These are phyloP conservation scores for Amphibolis antarctica DNA, from an alignment of 106 monocot species.

Conservation along the genomic window DNA sequence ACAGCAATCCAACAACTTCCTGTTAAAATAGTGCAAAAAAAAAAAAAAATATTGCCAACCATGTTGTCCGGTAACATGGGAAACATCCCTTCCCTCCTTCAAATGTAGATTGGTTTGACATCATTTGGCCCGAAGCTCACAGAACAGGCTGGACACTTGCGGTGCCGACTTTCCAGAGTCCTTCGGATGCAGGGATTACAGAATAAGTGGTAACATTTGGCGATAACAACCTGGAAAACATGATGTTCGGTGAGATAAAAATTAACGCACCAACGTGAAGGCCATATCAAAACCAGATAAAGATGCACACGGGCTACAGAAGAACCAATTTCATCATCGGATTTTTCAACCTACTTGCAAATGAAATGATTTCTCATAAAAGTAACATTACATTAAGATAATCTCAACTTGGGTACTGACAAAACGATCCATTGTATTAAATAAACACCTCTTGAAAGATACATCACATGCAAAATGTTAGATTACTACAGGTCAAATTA, in stretches of 20 bases:
- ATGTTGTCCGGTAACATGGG: not conserved
- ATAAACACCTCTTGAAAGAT: no score
- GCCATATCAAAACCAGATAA: not conserved
- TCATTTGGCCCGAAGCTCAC: constrained; percentile 70
- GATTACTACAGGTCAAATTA: no score
- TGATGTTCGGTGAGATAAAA: not conserved
- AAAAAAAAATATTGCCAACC: not conserved
- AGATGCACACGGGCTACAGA: no score
- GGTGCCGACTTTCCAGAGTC: constrained; percentile 51
- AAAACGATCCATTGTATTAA: no score
- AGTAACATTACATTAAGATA: no score
- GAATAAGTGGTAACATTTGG: constrained; percentile 92
- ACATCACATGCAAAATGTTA: no score
- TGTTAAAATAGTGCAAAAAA: not conserved
- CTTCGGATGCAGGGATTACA: constrained; percentile 66
- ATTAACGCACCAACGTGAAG: not conserved
- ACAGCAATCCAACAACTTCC: not conserved
- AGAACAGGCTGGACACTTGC: constrained; percentile 71
- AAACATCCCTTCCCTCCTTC: not conserved
- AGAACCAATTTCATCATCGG: no score
- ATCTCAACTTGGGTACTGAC: no score
- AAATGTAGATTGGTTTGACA: constrained; percentile 91
- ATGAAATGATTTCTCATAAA: no score
- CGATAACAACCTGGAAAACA: constrained; percentile 73
- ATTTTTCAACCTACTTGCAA: no score